A percentile compares a stretch with the other conserved stretches of the same genome.
Conservation (phyloP, 2,329 filamentous ascomycete genomes). For the Stromatinia cepivora region DNA sequence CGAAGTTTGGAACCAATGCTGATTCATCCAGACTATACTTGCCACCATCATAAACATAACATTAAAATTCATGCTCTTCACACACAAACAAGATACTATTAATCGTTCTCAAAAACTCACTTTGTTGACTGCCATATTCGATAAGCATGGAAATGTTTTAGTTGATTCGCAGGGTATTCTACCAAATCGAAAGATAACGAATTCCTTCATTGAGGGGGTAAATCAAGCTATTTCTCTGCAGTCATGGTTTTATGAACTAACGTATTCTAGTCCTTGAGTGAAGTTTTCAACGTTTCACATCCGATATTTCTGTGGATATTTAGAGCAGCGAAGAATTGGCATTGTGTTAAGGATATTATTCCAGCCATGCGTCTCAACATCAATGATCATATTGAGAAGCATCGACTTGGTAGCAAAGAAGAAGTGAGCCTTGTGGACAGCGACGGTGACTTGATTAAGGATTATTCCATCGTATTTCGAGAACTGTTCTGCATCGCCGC, state of each 20-base stretch:
- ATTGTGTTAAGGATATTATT: constrained; percentile 64
- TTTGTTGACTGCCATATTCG: constrained; percentile 64
- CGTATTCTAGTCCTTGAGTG: constrained; percentile 56
- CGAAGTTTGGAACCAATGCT: background rate
- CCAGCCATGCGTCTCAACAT: constrained; percentile 73
- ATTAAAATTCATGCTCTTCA: constrained; percentile 53
- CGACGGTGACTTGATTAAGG: constrained; percentile 58
- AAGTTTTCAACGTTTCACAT: constrained; percentile 74
- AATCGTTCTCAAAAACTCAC: constrained; percentile 54
- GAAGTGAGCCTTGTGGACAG: constrained; percentile 52
- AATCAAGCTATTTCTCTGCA: constrained; percentile 24
- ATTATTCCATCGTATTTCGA: constrained; percentile 76
- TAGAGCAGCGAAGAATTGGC: constrained; percentile 77
- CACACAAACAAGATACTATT: constrained; percentile 26
- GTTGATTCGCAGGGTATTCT: constrained; percentile 69
- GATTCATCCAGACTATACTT: constrained; percentile 53
- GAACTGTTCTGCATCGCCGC: constrained; percentile 83
- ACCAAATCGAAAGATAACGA: constrained; percentile 75
- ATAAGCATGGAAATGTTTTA: constrained; percentile 63
- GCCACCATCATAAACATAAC: constrained; percentile 59
- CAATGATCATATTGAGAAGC: constrained; percentile 47
- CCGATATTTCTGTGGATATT: constrained; percentile 87
- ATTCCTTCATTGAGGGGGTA: constrained; percentile 69
- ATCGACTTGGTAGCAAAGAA: constrained; percentile 41
- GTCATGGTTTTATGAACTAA: background rate